Evolutionary conservation across 306 rosid species (phyloP).

Genomic region (Alnus rubra): DNA sequence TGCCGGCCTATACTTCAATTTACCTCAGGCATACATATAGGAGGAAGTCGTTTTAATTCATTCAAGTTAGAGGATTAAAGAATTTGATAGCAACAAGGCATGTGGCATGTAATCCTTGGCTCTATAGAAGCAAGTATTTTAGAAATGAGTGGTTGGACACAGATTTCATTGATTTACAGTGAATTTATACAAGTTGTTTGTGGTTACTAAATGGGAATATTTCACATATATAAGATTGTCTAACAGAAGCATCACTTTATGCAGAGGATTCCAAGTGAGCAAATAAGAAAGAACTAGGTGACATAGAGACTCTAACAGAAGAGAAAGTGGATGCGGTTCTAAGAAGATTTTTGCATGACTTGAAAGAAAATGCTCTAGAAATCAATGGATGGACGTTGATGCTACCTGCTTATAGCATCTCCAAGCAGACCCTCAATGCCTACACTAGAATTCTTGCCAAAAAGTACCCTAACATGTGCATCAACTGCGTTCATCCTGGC

Average conservation of each 20-base stretch:
- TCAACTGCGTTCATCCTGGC: slow-evolving; percentile 68
- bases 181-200: too few relatives aligned
- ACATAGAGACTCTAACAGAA: slow-evolving; percentile 39
- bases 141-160: too few relatives aligned
- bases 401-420: slow-evolving; percentile 61
- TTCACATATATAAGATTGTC: too few relatives aligned
- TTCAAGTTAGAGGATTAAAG: background rate
- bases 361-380: slow-evolving; percentile 48
- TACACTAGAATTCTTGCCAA: slow-evolving; percentile 56
- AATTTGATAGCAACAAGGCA: background rate
- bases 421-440: slow-evolving; percentile 52
- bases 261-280: slow-evolving; percentile 56
- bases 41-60: too few relatives aligned
- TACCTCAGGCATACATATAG: background rate
- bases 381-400: slow-evolving; percentile 57
- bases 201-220: too few relatives aligned
- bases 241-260: background rate
- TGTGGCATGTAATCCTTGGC: too few relatives aligned
- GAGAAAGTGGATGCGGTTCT: slow-evolving; percentile 51
- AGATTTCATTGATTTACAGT: too few relatives aligned
- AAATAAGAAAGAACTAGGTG: slow-evolving; percentile 48
- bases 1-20: too few relatives aligned
- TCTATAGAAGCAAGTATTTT: too few relatives aligned
- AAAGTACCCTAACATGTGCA: slow-evolving; percentile 38
- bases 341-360: slow-evolving; percentile 40